A percentile compares a stretch with the other conserved stretches of the same genome.
phyloP scores from a whole-genome alignment of 306 rosid species.

The Trifolium repens region DNA sequence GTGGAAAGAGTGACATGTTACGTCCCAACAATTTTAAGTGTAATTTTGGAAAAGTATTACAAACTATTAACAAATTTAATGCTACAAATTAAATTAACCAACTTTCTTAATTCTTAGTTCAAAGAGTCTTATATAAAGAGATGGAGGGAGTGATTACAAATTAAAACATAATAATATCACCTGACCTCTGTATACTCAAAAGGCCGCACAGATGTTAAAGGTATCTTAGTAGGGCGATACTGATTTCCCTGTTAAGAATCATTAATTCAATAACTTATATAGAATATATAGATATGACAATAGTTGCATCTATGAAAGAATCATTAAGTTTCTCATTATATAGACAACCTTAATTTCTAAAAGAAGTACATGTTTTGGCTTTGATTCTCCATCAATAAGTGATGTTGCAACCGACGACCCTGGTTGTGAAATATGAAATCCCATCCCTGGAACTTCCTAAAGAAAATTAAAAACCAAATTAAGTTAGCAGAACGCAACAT shows the following conservation, averaged over 20 bases:
- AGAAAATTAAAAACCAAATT: constrained; percentile 42
- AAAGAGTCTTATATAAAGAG: background rate
- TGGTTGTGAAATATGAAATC: constrained; percentile 98
- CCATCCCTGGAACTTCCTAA: constrained; percentile 99
- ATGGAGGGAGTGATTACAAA: background rate
- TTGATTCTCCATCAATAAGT: constrained; percentile 97
- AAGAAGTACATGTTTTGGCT: constrained; percentile 95
- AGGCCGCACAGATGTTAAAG: constrained; percentile 89
- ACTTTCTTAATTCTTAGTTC: constrained; percentile 11
- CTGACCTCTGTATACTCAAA: constrained; percentile 92
- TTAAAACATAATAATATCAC: constrained; percentile 32
- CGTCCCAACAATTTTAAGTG: background rate
- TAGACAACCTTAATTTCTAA: constrained; percentile 87
- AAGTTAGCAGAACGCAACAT: constrained; percentile 19
- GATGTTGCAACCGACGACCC: constrained; percentile 99
- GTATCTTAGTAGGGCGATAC: constrained; percentile 97
- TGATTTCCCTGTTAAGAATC: constrained; percentile 75
- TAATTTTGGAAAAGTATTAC: background rate
- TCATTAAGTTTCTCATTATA: constrained; percentile 33
- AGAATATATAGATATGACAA: constrained; percentile 16
- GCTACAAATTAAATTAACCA: constrained; percentile 6
- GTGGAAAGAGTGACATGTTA: background rate
- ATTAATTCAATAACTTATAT: constrained; percentile 36
- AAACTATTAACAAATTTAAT: background rate
- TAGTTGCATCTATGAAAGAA: constrained; percentile 33